Base-by-base conservation (phyloP, 352 stramenopile genomes). In the Globisporangium iwayamae region DNA sequence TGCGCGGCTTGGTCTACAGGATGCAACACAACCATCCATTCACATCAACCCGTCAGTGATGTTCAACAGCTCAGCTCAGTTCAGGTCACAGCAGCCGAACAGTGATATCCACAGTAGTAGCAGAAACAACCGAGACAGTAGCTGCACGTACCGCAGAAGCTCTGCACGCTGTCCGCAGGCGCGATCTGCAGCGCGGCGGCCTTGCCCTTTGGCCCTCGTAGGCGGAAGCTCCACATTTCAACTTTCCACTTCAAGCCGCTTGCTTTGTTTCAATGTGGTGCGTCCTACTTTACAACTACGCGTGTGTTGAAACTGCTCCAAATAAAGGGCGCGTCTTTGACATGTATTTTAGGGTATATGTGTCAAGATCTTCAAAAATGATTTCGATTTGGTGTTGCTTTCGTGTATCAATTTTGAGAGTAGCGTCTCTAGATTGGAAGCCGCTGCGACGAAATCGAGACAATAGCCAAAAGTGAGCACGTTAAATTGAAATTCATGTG, bases 181-280 rank as follows among this genome's bases (percentile, higher is more conserved):
- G 74, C 64, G 51, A 91, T 67, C 62, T 82, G 60, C 54, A 91
- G 72, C 66, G 77, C 70, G 38, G 79, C 71, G 16, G 76, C 67
- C 70, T 86, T 81, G 43, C 85, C 82, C 54, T 76, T 75, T 13
- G 82, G 79, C 1, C 81, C 81, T 11, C 82, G 81, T 25, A 93
- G 55, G 46, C 82, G 85, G 36, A 93, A 70, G 65, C 55, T 89
- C 85, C 85, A 93, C 73, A 78, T 87, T 43, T 11, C 54, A 4
- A n/a, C 10, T 5, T 16, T n/a, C 13, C 43, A 52, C 46, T 52
- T 52, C 46, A 52, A 52, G 46, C 46, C 6, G 4, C n/a, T 50
- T 22, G 13, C 7, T 39, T 39, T n/a, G n/a, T n/a, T n/a, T n/a
- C n/a, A n/a, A n/a, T n/a, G n/a, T n/a, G n/a, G n/a, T n/a, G n/a